A percentile compares a stretch with the other conserved stretches of the same genome.
These are phyloP conservation scores for Rhizopus microsporus DNA, from an alignment of 371 early-diverging fungal genomes.

Conservation along the genomic window DNA sequence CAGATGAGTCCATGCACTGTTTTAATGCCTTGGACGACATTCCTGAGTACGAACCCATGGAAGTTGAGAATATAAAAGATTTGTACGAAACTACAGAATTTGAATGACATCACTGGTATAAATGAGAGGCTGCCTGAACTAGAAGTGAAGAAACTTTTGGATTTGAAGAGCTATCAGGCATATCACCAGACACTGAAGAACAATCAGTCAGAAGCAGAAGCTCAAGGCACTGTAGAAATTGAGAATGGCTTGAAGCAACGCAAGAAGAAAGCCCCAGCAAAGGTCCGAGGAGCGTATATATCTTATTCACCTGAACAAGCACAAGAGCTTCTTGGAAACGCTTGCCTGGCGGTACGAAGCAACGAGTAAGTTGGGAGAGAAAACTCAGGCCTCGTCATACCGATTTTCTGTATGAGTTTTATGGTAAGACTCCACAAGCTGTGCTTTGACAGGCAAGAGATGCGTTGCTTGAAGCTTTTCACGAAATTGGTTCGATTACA, in stretches of 20 bases:
- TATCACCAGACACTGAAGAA: slow-evolving; percentile 6
- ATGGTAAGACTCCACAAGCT: not conserved
- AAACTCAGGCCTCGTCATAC: not conserved
- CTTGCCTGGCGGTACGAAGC: slow-evolving; percentile 2
- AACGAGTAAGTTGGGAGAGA: slow-evolving; percentile 2
- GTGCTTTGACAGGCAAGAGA: slow-evolving; percentile 3
- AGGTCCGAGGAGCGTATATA: slow-evolving; percentile 8
- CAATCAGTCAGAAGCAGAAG: slow-evolving; percentile 4
- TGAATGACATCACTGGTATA: not conserved
- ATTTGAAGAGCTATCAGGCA: slow-evolving; percentile 6
- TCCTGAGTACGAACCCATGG: slow-evolving; percentile 8
- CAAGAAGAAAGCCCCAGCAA: not conserved
- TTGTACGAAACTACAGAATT: slow-evolving; percentile 7
- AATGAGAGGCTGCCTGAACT: slow-evolving; percentile 5
- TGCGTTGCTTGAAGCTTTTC: slow-evolving; percentile 5
- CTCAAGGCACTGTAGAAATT: not conserved
- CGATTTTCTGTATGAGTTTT: slow-evolving; percentile 3
- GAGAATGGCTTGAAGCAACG: not conserved
- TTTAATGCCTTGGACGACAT: slow-evolving; percentile 20
- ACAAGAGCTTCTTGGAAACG: slow-evolving; percentile 17
- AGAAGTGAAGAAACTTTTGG: slow-evolving; percentile 15
- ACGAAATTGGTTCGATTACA: slow-evolving; percentile 1
- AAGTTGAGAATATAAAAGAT: slow-evolving; percentile 5
- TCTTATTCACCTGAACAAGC: slow-evolving; percentile 11
- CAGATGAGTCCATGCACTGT: slow-evolving; percentile 23